Conservation (phyloP, 2,329 filamentous ascomycete species). For the Penicillium rolfsii region DNA sequence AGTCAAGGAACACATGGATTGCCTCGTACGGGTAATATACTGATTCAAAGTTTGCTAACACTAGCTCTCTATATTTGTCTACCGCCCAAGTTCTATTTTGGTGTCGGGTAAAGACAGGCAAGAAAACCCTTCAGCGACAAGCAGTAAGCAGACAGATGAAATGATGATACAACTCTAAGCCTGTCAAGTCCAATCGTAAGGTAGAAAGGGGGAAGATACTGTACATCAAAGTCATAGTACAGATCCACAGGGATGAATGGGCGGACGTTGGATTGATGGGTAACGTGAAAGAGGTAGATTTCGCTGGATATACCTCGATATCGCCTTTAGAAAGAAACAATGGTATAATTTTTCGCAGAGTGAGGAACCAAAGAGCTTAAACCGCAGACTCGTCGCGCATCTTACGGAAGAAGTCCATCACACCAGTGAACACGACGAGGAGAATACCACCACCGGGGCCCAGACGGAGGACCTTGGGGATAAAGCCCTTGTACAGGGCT, state of each 20-base stretch:
- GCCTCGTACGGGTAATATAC: background rate
- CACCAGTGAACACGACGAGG: constrained; percentile 54
- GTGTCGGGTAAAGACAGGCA: constrained; percentile 6
- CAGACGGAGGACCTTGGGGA: constrained; percentile 86
- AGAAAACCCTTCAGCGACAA: background rate
- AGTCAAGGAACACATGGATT: background rate
- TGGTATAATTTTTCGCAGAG: constrained; percentile 9
- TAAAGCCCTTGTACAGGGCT: constrained; percentile 96
- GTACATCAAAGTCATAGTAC: constrained; percentile 18
- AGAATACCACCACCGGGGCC: constrained; percentile 69
- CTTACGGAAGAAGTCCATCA: constrained; percentile 81
- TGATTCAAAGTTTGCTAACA: background rate
- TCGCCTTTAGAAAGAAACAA: constrained; percentile 2
- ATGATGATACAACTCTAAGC: background rate
- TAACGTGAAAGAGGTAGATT: background rate
- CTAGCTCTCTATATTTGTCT: constrained; percentile 22
- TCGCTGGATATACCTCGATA: background rate
- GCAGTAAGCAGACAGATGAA: background rate
- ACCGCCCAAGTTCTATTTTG: constrained; percentile 18
- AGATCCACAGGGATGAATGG: background rate
- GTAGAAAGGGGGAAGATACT: background rate
- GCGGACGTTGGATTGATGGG: background rate
- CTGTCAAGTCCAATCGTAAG: background rate
- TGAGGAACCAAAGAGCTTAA: background rate
- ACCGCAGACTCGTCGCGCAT: constrained; percentile 53